Evolutionary conservation across 2,329 filamentous ascomycete genomes (phyloP), one percentile per base, ranked within the genome.

Genomic region (Fusarium udum): DNA sequence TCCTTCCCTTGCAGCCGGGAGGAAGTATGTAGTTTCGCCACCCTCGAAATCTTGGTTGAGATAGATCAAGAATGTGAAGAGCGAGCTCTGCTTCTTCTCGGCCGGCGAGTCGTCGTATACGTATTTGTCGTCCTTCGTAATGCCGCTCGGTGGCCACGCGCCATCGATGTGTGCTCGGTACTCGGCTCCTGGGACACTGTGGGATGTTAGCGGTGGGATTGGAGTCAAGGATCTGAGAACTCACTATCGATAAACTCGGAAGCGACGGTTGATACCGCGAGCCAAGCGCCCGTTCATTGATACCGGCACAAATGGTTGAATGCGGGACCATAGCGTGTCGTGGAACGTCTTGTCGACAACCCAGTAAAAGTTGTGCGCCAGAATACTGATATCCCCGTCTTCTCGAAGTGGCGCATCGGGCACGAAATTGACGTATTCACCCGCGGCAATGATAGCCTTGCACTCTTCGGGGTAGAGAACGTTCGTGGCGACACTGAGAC

Each of bases 311-410:
- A 89, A 90, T 0, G 85, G 82, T 6, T 85, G 82, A 6, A 93
- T 87, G 20, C 91, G 86, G 1, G 83, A 80, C 91, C 91, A 93
- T 3, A 93, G 84, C 20, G 83, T 85, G 64, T 91, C 87, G 75
- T 91, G 88, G 78, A 93, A 92, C 0, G 85, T 83, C 28, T 85
- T 83, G 73, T 93, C 91, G 18, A 90, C 85, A 14, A 93, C 85
- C 91, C 91, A 93, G 83, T 93, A 93, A 74, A 93, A 92, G 79
- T 93, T 93, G 82, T 93, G 91, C 0, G 91, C 91, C 3, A 93
- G 80, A 52, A 93, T 87, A 75, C 90, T 92, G 31, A 86, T 85
- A 60, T 92, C 90, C 22, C 89, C 89, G 63, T 91, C 89, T n/a
- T 90, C 88, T 5, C 90, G 88, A 36, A 93, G 82, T 0, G 91